phyloP scores from a whole-genome alignment of 2,329 filamentous ascomycete species.

The Pseudogymnoascus sp. region DNA sequence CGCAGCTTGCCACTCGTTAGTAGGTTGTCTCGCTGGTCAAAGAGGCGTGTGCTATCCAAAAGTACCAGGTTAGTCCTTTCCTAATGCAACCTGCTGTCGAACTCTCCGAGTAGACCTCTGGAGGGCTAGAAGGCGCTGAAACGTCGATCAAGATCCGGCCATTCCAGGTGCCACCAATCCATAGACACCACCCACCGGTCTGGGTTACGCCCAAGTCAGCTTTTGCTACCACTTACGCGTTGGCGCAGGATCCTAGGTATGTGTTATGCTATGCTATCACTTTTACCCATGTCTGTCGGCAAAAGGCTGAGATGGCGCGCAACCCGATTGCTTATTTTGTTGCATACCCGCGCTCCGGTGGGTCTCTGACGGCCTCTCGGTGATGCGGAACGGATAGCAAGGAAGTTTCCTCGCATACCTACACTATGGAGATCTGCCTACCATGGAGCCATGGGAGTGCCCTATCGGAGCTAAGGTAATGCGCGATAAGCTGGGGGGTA shows the following conservation, averaged over 20 bases:
- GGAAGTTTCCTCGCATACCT: conserved; percentile 4
- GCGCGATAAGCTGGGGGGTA: not conserved
- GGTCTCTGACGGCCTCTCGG: not conserved
- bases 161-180: not conserved
- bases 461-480: not conserved
- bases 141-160: not conserved
- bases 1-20: not conserved
- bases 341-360: not conserved
- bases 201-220: not conserved
- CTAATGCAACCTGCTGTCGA: not conserved
- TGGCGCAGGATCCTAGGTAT: not conserved
- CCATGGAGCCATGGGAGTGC: not conserved
- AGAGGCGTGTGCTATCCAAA: not conserved
- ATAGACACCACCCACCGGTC: not conserved
- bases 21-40: not conserved
- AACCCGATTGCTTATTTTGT: not conserved
- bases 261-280: not conserved
- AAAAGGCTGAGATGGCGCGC: not conserved
- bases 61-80: not conserved
- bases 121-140: not conserved
- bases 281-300: not conserved
- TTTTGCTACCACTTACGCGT: not conserved
- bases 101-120: not conserved
- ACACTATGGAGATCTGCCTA: not conserved
- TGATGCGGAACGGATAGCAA: not conserved